Conservation (phyloP, 2,329 filamentous ascomycete genomes). For the Rhynchosporium graminicola region DNA sequence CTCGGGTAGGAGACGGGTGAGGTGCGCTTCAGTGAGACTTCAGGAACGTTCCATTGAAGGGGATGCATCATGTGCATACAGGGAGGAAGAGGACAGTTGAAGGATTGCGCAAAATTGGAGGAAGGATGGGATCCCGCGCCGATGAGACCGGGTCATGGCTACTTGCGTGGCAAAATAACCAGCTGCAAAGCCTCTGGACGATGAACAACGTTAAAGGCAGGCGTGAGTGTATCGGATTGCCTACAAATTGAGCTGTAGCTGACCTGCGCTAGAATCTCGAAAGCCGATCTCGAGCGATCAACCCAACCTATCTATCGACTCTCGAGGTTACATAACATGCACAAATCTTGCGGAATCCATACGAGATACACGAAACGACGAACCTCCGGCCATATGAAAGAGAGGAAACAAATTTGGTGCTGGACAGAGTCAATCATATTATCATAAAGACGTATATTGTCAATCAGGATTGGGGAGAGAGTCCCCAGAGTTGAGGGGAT, state of each 20-base stretch:
- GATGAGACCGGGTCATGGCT: neutral
- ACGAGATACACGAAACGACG: neutral
- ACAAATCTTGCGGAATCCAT: neutral
- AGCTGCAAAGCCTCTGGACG: neutral
- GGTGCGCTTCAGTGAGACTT: too few relatives aligned
- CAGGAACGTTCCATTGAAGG: neutral
- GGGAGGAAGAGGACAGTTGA: neutral
- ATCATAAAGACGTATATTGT: constrained; percentile 16
- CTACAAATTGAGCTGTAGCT: neutral
- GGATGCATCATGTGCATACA: neutral
- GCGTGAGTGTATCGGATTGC: neutral
- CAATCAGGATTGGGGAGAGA: constrained; percentile 11
- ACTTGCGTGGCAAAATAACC: neutral
- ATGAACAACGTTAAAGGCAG: neutral
- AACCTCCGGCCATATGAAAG: neutral
- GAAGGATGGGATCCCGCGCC: neutral
- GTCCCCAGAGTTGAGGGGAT: constrained; percentile 9
- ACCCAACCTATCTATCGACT: neutral
- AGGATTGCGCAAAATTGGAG: neutral
- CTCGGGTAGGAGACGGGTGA: neutral
- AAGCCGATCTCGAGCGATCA: neutral
- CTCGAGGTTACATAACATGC: neutral
- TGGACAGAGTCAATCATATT: neutral
- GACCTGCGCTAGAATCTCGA: neutral
- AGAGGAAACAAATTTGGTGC: neutral